A percentile compares a stretch with the other conserved stretches of the same genome.
Evolutionary conservation across 768 basidiomycete species (phyloP).

Genomic region (Phlegmacium glaucopus): DNA sequence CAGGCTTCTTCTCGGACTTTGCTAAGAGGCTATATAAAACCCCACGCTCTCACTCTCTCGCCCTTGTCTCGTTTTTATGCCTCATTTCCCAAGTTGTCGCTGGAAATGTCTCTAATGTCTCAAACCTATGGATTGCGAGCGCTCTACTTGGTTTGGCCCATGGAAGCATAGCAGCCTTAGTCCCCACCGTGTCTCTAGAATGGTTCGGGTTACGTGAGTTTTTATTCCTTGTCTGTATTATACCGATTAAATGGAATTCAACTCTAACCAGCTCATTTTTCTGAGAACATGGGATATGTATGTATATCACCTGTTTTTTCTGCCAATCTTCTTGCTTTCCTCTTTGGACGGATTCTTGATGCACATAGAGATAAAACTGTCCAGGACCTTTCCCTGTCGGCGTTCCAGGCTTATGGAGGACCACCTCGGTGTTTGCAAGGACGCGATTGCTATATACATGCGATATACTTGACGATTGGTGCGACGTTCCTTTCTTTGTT

Average conservation of each 20-base stretch:
- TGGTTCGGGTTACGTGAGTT: slow-evolving; percentile 85
- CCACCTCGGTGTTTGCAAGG: slow-evolving; percentile 51
- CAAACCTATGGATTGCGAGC: slow-evolving; percentile 61
- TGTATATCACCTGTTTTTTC: slow-evolving; percentile 70
- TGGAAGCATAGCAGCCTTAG: slow-evolving; percentile 67
- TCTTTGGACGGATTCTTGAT: slow-evolving; percentile 81
- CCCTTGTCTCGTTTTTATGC: slow-evolving; percentile 63
- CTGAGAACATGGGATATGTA: slow-evolving; percentile 84
- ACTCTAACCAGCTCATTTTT: slow-evolving; percentile 43
- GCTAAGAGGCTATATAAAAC: slow-evolving; percentile 50
- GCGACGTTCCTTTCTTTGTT: slow-evolving; percentile 44
- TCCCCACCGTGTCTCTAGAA: slow-evolving; percentile 76
- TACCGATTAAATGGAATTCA: neutral
- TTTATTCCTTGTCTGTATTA: neutral
- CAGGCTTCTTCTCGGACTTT: slow-evolving; percentile 71
- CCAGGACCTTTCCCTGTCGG: neutral
- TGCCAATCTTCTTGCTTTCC: slow-evolving; percentile 79
- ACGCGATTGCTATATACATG: slow-evolving; percentile 55
- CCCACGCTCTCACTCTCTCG: slow-evolving; percentile 69
- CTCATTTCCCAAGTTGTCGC: slow-evolving; percentile 69
- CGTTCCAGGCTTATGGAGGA: too few relatives aligned
- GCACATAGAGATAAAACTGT: slow-evolving; percentile 43
- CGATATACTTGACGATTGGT: slow-evolving; percentile 47
- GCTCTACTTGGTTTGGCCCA: slow-evolving; percentile 61
- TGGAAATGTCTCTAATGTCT: slow-evolving; percentile 49